Evolutionary conservation across 805 yeast genomes (phyloP), one percentile per base, ranked within the genome.

Genomic region (Middelhovenomyces tepae): DNA sequence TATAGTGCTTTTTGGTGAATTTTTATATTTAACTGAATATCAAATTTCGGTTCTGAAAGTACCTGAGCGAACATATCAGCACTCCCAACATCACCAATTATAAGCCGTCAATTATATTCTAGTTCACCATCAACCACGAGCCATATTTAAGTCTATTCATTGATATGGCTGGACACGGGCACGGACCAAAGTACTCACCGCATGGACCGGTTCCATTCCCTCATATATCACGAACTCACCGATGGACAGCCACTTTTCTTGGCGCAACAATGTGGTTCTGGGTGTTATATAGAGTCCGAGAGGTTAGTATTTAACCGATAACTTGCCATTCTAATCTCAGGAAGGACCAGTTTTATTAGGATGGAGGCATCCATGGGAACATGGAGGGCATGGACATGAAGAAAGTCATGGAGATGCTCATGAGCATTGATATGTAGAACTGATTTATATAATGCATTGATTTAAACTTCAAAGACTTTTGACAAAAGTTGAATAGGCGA

Each of bases 251-350:
- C 28, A 78, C 78, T 47, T 55, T 68, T 14, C 66, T 84, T 27
- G 94, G 94, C 7, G 94, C 89, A 24, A 69, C 86, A 34, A 78
- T 81, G 83, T 81, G 91, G 82, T 84, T 82, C 59, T 84, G 89
- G 82, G 70, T 84, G 42, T 67, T 84, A 51, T 83, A 80, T 67
- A 69, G 94, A 56, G 66, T 81, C 28, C 76, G 78, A 60, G 76
- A 80, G 54, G 89, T 49, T 27, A 34, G 54, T 43, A 20, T 4
- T 16, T 15, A 16, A 11, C 7, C 17, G 15, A 16, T 17, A n/a
- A 14, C 13, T 14, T 25, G 11, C 10, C 13, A 14, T 7, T 14
- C 28, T 27, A 10, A 9, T 20, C 17, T 7, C 36, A 53, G 53
- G 65, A 60, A 22, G 63, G 54, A 25, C 60, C 62, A 8, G 63